These are phyloP conservation scores for Aeschynomene evenia DNA, from an alignment of 306 rosid genomes.

Conservation along the genomic window DNA sequence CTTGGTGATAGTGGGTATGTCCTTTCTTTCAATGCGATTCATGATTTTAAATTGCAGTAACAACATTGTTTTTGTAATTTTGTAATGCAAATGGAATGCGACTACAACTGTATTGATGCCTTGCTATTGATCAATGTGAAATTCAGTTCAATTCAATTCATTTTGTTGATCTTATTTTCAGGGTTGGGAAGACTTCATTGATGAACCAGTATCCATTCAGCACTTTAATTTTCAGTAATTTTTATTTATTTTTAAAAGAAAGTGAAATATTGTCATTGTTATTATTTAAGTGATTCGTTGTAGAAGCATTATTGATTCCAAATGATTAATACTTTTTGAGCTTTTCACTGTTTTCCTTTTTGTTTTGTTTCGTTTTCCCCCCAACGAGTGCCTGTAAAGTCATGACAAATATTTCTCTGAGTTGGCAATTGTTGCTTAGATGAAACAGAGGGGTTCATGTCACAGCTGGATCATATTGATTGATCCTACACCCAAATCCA, in stretches of 20 bases:
- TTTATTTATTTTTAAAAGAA: background rate
- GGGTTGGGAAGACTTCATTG: conserved; percentile 91
- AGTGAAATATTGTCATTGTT: conserved; percentile 3
- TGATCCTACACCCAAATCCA: too few species aligned
- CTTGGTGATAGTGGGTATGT: conserved; percentile 95
- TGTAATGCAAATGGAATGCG: background rate
- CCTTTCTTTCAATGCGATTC: background rate
- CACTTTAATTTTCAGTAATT: conserved; percentile 13
- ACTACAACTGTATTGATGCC: background rate
- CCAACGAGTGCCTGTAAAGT: background rate
- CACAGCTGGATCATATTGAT: conserved; percentile 14
- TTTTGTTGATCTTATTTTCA: conserved; percentile 43
- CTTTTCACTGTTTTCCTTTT: conserved; percentile 24
- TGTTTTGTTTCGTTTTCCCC: background rate
- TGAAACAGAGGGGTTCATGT: conserved; percentile 8
- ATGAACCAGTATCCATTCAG: conserved; percentile 83
- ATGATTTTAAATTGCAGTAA: too few species aligned
- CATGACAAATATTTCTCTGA: background rate
- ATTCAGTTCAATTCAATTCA: background rate
- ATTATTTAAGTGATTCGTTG: background rate
- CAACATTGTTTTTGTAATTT: too few species aligned
- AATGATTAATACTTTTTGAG: conserved; percentile 10
- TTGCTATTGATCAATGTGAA: background rate
- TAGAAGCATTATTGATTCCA: conserved; percentile 20
- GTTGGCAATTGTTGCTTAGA: conserved; percentile 29